Base-by-base conservation (phyloP, 345 rosid genomes). In the Physaria fendleri region DNA sequence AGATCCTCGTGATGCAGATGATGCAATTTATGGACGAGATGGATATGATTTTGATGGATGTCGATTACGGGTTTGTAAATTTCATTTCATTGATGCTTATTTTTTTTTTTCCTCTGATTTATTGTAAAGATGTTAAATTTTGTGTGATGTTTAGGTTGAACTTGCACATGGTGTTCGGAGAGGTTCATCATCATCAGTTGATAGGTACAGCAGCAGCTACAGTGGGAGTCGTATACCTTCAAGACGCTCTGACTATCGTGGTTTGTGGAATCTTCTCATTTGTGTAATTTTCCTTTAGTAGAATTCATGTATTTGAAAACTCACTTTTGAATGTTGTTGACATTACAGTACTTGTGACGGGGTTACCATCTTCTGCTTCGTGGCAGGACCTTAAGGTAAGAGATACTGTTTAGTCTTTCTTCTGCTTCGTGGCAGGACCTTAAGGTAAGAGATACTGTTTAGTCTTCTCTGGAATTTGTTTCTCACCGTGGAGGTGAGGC, bases 371-470 rank as follows among this genome's bases (percentile, higher is more conserved):
- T 3, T 90, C 99, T 73, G 99, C 99, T 43, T 93, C 99, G 20
- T 93, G 99, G 99, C 97, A 93, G 71, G 99, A 93, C 72, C 87
- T 90, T n/a, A 93, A 93, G 90, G 99, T 93, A 46, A 71, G 9
- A 21, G 8, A 0, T 38, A 45, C 14, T 16, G 5, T 16, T 5
- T 39, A 7, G 5, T 27, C 24, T n/a, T 32, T 71, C 90, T 3
- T 90, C 99, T 73, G 99, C 99, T 43, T 93, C 99, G 20, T 93
- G 99, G 99, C 97, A 93, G 71, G 99, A 93, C 72, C 87, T 90
- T n/a, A 93, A 93, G 90, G 99, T 93, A 46, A 71, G 9, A 21
- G 8, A 0, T 38, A 45, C 14, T 16, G 5, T 16, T 5, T 39
- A 7, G 5, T 27, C 24, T n/a, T 32, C n/a, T 87, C 99, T 67